Conservation (phyloP, 192 early-diverging fungal genomes). For the Kickxella alabastrina region DNA sequence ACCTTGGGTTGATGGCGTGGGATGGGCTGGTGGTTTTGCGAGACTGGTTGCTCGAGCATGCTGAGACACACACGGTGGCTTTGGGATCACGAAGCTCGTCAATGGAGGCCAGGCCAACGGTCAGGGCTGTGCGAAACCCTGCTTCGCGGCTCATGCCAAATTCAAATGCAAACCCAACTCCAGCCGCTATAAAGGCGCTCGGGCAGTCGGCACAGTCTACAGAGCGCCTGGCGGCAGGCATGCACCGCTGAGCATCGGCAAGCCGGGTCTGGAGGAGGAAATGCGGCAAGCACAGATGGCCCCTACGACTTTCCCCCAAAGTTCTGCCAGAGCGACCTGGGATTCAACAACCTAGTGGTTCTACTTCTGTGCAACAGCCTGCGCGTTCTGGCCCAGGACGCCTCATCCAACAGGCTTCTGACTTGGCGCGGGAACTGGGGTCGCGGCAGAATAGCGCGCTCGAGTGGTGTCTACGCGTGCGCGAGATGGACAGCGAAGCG, state of each 20-base stretch:
- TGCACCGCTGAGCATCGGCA: conserved; percentile 39
- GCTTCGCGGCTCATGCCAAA: conserved; percentile 1
- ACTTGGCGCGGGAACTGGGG: conserved; percentile 1
- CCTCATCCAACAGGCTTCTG: not conserved
- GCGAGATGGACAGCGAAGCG: conserved; percentile 15
- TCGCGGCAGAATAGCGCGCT: conserved; percentile 15
- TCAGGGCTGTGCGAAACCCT: conserved; percentile 31
- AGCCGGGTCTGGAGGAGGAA: not conserved
- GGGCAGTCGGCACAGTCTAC: not conserved
- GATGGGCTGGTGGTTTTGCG: conserved; percentile 27
- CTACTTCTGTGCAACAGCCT: conserved; percentile 39
- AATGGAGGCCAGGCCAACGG: not conserved
- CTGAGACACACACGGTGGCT: conserved; percentile 17
- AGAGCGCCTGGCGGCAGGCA: conserved; percentile 10
- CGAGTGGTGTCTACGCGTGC: conserved; percentile 37
- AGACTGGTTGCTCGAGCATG: conserved; percentile 28
- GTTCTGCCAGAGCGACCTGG: conserved; percentile 16
- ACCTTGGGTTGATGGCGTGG: conserved; percentile 23
- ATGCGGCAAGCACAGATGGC: not conserved
- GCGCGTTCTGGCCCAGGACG: conserved; percentile 25
- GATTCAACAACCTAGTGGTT: conserved; percentile 29
- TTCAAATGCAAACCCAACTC: too few relatives aligned
- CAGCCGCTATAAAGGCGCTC: too few relatives aligned
- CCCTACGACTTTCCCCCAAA: conserved; percentile 27
- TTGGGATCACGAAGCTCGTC: not conserved